Evolutionary conservation across 495 filamentous ascomycete species (phyloP).

Genomic region (Neurospora sp.): DNA sequence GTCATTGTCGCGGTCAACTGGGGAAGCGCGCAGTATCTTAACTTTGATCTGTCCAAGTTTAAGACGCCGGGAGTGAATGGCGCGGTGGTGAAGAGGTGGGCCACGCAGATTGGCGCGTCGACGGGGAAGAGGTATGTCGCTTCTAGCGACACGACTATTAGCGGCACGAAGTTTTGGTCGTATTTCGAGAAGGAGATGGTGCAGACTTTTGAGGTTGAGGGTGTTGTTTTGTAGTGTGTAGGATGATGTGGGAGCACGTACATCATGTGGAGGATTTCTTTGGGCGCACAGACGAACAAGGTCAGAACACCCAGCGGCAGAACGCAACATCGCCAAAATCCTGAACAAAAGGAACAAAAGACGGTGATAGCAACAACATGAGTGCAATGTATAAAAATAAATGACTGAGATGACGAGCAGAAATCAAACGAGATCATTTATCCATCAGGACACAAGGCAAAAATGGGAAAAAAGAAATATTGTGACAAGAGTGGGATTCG

Average conservation of each 20-base stretch:
- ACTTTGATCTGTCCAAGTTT: conserved; percentile 26
- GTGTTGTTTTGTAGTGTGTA: conserved; percentile 10
- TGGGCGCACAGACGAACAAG: background rate
- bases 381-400: background rate
- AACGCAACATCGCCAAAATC: background rate
- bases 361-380: rapidly evolving
- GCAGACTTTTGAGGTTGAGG: conserved; percentile 22
- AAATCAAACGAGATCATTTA: background rate
- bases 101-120: conserved; percentile 18
- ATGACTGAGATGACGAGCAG: background rate
- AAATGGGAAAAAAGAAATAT: background rate
- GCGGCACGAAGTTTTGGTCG: conserved; percentile 21
- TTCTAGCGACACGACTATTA: conserved; percentile 18
- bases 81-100: conserved; percentile 23
- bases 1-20: conserved; percentile 30
- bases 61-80: conserved; percentile 15
- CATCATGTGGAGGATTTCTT: background rate
- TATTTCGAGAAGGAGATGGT: conserved; percentile 17
- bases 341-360: background rate
- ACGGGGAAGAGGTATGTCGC: conserved; percentile 22
- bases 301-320: background rate
- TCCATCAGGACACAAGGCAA: rapidly evolving
- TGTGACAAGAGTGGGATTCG: conserved; percentile 26
- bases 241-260: background rate
- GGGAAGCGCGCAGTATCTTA: conserved; percentile 25